Evolutionary conservation across 2,329 filamentous ascomycete genomes (phyloP), one percentile per base, ranked within the genome.

Genomic region (Botryotinia globosa): DNA sequence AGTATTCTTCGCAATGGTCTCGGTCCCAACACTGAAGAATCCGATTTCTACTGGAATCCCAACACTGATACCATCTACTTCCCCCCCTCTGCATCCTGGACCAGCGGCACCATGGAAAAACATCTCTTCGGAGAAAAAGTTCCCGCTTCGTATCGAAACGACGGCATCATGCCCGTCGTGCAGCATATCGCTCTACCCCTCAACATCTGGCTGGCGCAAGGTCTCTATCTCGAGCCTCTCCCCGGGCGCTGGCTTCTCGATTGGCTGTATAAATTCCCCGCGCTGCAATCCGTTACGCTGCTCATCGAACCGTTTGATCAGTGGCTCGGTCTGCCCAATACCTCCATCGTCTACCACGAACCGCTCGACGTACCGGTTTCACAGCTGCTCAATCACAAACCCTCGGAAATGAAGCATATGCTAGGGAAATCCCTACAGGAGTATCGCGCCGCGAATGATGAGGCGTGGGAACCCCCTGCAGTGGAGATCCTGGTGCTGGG

Each of bases 21-120:
- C 1, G 69, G 69, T 9, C 69, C 69, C 12, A 51, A 66, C 18
- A 51, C 59, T 6, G n/a, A 54, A 51, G 45, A 34, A 22, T 54
- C 44, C 3, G 32, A 65, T n/a, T 65, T 65, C 29, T 71, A 71
- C n/a, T 65, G 69, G 69, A 54, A 71, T 44, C 69, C 69, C 32
- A 54, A 44, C 8, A 54, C 42, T 6, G 69, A 71, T 56, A 64
- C n/a, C 7, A n/a, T 71, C 10, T 65, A 65, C 45, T 58, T 65
- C 25, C 69, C 69, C 5, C 69, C 69, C 8, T 42, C 34, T 2
- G 59, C 69, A 29, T 48, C 69, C 14, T 71, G 69, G 69, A 58
- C 45, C 6, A 71, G 20, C 39, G 69, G 69, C 18, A 64, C 44
- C 7, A 37, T 71, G 4, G 45, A 64, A 34, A n/a, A 51, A n/a